These are phyloP conservation scores for Castanea crenata DNA, from an alignment of 306 rosid genomes.

Conservation along the genomic window DNA sequence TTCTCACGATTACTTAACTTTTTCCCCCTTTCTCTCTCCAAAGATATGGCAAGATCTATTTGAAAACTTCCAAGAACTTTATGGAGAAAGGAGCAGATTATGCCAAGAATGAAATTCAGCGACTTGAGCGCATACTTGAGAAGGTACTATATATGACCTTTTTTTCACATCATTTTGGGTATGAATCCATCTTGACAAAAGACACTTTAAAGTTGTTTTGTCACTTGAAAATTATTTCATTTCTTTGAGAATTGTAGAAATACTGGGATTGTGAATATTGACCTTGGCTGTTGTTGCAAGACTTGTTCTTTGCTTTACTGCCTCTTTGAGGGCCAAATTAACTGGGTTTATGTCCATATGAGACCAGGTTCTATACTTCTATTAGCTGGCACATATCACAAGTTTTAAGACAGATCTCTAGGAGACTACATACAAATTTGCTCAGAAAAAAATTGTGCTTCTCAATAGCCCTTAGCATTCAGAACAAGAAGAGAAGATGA, in stretches of 20 bases:
- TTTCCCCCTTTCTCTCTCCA: constrained; percentile 1
- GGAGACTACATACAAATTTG: background rate
- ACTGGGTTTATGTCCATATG: background rate
- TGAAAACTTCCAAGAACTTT: constrained; percentile 64
- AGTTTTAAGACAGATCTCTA: background rate
- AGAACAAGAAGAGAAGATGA: background rate
- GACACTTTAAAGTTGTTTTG: background rate
- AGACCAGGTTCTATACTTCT: background rate
- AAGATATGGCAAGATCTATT: constrained; percentile 70
- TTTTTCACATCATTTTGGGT: background rate
- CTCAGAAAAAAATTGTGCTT: background rate
- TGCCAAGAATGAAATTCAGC: constrained; percentile 69
- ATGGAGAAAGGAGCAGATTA: constrained; percentile 75
- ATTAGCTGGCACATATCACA: background rate
- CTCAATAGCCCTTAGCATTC: background rate
- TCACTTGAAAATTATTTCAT: background rate
- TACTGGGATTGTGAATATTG: background rate
- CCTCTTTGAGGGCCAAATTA: background rate
- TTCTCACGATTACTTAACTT: background rate
- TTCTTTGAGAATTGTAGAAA: background rate
- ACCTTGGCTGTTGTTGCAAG: background rate
- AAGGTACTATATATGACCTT: constrained; percentile 39
- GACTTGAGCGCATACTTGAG: constrained; percentile 73
- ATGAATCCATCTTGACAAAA: background rate
- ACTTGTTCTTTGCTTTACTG: background rate